Evolutionary conservation across 2,329 filamentous ascomycete genomes (phyloP).

Genomic region (Aschersonia sp.): DNA sequence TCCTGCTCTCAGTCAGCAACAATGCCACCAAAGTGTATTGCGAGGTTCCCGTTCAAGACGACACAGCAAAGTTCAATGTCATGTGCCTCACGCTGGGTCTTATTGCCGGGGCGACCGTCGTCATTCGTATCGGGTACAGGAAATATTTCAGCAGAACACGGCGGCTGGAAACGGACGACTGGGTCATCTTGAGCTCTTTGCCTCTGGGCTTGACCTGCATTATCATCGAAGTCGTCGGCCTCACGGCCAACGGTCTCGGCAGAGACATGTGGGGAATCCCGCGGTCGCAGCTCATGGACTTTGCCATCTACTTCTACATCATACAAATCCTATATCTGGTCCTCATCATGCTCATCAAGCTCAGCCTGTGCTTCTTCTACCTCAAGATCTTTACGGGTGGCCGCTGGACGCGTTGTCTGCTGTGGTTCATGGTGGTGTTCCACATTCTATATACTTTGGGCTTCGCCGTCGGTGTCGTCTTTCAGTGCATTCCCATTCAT

Average conservation of each 20-base stretch:
- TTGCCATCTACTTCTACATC: slow-evolving; percentile 23
- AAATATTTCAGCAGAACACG: slow-evolving; percentile 17
- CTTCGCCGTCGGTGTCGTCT: slow-evolving; percentile 11
- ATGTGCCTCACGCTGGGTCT: not conserved
- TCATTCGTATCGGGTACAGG: slow-evolving; percentile 20
- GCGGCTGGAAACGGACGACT: slow-evolving; percentile 20
- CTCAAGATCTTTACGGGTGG: slow-evolving; percentile 29
- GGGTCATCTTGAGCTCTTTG: slow-evolving; percentile 14
- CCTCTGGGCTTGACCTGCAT: slow-evolving; percentile 14
- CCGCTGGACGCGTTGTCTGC: slow-evolving; percentile 16
- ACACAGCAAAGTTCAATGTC: not conserved
- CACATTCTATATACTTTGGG: not conserved
- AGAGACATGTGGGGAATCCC: slow-evolving; percentile 29
- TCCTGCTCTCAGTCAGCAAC: not conserved
- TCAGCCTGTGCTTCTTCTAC: slow-evolving; percentile 35
- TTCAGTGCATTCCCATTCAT: slow-evolving; percentile 24
- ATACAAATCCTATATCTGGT: slow-evolving; percentile 25
- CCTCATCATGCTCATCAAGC: slow-evolving; percentile 25
- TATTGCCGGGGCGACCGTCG: slow-evolving; percentile 14
- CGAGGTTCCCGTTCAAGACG: not conserved
- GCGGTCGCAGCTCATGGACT: slow-evolving; percentile 21
- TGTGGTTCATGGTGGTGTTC: slow-evolving; percentile 15
- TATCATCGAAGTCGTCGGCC: slow-evolving; percentile 14
- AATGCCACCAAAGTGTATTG: slow-evolving; percentile 1
- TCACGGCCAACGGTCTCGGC: slow-evolving; percentile 23